phyloP scores from a whole-genome alignment of 805 yeast species.

The Yamadazyma scolyti region DNA sequence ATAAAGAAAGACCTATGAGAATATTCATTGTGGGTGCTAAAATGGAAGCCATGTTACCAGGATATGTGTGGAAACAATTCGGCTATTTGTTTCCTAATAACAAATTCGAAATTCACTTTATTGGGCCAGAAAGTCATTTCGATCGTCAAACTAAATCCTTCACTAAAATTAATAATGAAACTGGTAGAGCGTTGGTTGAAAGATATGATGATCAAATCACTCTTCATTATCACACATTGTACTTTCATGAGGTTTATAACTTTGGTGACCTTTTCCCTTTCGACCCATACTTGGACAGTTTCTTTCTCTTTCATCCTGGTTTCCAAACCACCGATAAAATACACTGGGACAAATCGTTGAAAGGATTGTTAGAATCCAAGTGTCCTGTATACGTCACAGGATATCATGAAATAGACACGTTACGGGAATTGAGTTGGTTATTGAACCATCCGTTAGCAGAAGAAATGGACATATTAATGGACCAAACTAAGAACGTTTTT shows the following conservation, averaged over 20 bases:
- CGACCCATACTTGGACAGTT: slow-evolving; percentile 92
- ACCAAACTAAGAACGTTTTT: slow-evolving; percentile 67
- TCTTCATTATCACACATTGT: slow-evolving; percentile 81
- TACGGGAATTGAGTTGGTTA: slow-evolving; percentile 71
- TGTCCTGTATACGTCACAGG: slow-evolving; percentile 92
- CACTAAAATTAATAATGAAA: slow-evolving; percentile 49
- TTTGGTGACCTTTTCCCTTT: slow-evolving; percentile 95
- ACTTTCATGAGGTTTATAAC: slow-evolving; percentile 87
- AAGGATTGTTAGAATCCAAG: slow-evolving; percentile 86
- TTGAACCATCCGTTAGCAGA: slow-evolving; percentile 54
- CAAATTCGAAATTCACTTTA: slow-evolving; percentile 81
- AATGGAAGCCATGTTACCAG: slow-evolving; percentile 90
- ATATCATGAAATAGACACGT: slow-evolving; percentile 70
- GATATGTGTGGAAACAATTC: slow-evolving; percentile 93
- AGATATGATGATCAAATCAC: slow-evolving; percentile 72
- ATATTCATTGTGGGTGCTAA: slow-evolving; percentile 88
- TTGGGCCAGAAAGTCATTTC: slow-evolving; percentile 88
- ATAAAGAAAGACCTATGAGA: slow-evolving; percentile 85
- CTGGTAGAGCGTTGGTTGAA: slow-evolving; percentile 62
- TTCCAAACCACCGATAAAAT: slow-evolving; percentile 78
- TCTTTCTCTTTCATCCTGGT: slow-evolving; percentile 95
- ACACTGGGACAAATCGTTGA: slow-evolving; percentile 80
- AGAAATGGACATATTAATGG: slow-evolving; percentile 79
- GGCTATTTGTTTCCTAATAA: slow-evolving; percentile 80
- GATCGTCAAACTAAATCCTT: slow-evolving; percentile 63